Base-by-base conservation (phyloP, 108 stramenopile species). In the Pseudonitzschia multiseries region DNA sequence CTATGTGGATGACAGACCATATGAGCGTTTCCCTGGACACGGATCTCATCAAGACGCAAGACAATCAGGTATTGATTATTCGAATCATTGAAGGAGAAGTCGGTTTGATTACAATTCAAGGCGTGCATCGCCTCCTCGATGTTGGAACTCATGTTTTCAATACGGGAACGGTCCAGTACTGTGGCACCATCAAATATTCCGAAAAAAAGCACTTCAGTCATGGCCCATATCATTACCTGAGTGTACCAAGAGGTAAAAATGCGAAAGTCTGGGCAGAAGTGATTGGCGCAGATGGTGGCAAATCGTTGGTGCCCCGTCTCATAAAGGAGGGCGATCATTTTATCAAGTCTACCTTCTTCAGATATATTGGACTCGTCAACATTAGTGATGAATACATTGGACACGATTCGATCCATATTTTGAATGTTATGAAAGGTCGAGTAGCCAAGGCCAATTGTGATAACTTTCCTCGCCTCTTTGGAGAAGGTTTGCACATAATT, bases 71-170 rank as follows among this genome's bases (percentile, higher is more conserved):
- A 26, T 69, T 73, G 3, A 79, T 79, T 32, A 33, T 79, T 21
- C 78, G 73, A 50, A 56, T 79, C 46, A n/a, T 65, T 18, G 51
- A 33, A 22, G 78, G 78, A 48, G 14, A 56, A 26, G 73, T 79
- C 20, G 78, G 78, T 24, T 42, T 64, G 32, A 70, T 75, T 15
- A 27, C 44, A 18, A 46, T 62, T 28, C 78, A 79, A 64, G 73
- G 73, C 1, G 65, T 63, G 0, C 64, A 68, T 18, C 21, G 40
- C 1, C 54, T 80, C 14, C 61, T 80, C 1, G 74, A 75, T 57
- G 74, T 76, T 26, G 79, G 79, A 0, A 80, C 79, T 1, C 79
- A 80, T 33, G 79, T 80, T 28, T 80, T 80, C 43, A 80, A 80
- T 62, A 46, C 60, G 42, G 79, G 79, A 27, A 76, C 46, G 0